A percentile compares a stretch with the other conserved stretches of the same genome.
phyloP scores from a whole-genome alignment of 2,329 filamentous ascomycete genomes.

The Sarocladium kiliense region DNA sequence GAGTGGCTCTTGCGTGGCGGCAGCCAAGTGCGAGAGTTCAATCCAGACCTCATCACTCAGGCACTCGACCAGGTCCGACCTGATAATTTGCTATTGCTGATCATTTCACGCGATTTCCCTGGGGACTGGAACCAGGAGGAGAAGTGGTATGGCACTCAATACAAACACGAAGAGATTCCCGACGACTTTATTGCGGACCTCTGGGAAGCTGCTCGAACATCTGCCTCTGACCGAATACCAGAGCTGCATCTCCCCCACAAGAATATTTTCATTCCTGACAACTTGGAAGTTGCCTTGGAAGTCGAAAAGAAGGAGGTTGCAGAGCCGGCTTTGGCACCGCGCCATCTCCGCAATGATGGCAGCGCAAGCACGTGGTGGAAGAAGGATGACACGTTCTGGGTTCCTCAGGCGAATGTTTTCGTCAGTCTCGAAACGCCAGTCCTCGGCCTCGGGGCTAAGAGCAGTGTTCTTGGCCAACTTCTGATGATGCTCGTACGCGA shows the following conservation, averaged over 20 bases:
- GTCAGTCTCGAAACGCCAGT: slow-evolving; percentile 76
- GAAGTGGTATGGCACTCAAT: slow-evolving; percentile 97
- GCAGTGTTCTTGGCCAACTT: slow-evolving; percentile 69
- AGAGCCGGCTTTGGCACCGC: slow-evolving; percentile 67
- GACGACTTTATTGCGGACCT: slow-evolving; percentile 69
- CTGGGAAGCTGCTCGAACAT: slow-evolving; percentile 51
- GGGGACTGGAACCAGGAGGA: slow-evolving; percentile 84
- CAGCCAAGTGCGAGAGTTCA: slow-evolving; percentile 72
- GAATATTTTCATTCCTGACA: slow-evolving; percentile 93
- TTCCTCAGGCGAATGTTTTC: slow-evolving; percentile 85
- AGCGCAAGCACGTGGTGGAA: slow-evolving; percentile 88
- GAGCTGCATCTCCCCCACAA: slow-evolving; percentile 82
- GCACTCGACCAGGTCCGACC: slow-evolving; percentile 71
- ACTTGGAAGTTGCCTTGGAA: no score
- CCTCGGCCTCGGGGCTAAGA: slow-evolving; percentile 73
- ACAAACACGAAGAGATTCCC: slow-evolving; percentile 76
- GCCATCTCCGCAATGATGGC: slow-evolving; percentile 79
- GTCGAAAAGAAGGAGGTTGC: slow-evolving; percentile 92
- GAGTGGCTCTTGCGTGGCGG: slow-evolving; percentile 84
- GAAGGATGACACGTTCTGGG: slow-evolving; percentile 98
- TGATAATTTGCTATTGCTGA: slow-evolving; percentile 82
- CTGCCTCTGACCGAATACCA: slow-evolving; percentile 53
- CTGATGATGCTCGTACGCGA: slow-evolving; percentile 86
- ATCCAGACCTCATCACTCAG: slow-evolving; percentile 68
- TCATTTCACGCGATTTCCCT: slow-evolving; percentile 79